phyloP scores from a whole-genome alignment of 805 yeast species.

The Saturnispora mendoncae region DNA sequence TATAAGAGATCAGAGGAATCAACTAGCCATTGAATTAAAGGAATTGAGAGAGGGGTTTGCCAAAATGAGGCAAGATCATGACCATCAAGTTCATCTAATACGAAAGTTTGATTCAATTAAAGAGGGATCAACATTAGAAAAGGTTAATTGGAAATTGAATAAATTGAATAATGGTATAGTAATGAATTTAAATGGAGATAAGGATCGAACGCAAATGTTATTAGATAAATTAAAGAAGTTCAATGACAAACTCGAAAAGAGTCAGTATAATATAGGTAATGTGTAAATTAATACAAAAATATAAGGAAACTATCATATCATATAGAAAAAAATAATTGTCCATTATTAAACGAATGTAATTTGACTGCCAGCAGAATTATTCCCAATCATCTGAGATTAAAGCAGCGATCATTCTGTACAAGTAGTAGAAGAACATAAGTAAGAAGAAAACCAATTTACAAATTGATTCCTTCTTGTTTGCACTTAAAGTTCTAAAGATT shows the following conservation, averaged over 20 bases:
- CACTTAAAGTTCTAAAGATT: conserved; percentile 86
- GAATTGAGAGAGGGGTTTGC: conserved; percentile 16
- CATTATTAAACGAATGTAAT: background rate
- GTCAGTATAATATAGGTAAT: background rate
- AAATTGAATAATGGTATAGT: conserved; percentile 11
- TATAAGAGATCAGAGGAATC: conserved; percentile 21
- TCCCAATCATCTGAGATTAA: conserved; percentile 58
- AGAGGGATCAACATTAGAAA: conserved; percentile 2
- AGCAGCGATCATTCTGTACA: conserved; percentile 93
- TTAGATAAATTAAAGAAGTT: conserved; percentile 23
- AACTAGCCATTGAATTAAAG: conserved; percentile 17
- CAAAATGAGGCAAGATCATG: conserved; percentile 13
- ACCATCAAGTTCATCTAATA: conserved; percentile 9
- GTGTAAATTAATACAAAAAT: background rate
- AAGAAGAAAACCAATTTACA: conserved; percentile 86
- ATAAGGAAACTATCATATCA: background rate
- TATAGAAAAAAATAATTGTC: no score
- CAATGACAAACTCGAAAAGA: conserved; percentile 19
- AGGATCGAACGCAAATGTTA: conserved; percentile 19
- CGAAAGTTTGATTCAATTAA: conserved; percentile 4
- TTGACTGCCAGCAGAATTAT: background rate
- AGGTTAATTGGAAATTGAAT: conserved; percentile 15
- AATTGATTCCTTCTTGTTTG: conserved; percentile 88
- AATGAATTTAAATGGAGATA: conserved; percentile 3
- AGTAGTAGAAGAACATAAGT: conserved; percentile 87